Base-by-base conservation (phyloP, 2,329 filamentous ascomycete genomes). In the Juglanconis juglandina region DNA sequence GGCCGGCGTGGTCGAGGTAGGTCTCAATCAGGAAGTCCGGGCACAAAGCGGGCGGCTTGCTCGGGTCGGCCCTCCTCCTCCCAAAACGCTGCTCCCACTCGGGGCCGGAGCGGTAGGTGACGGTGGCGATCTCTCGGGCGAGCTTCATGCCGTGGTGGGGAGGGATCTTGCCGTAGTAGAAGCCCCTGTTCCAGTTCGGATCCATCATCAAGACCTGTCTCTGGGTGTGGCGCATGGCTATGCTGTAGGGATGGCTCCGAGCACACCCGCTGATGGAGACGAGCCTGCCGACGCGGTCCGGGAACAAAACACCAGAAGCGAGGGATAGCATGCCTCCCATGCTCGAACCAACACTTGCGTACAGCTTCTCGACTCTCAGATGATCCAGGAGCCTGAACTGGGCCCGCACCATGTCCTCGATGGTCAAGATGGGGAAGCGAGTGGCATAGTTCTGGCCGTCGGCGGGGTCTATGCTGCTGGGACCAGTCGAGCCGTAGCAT, bases 261-360 rank as follows among this genome's bases (percentile, higher is more conserved):
- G 94, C 95, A 73, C 95, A 99, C 11, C 94, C 95, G 70, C 90
- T 96, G 70, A 98, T 95, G 69, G 88, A 94, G 42, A 92, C 91
- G 64, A 99, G 85, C 66, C 89, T 87, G 44, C 87, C 87, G 3
- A 99, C 89, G 39, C 94, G 84, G 44, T 90, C 85, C 0, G 92
- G 90, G 72, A 94, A 96, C 35, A 96, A 77, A 1, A 90, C 86
- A 3, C 91, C 95, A 0, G 92, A 90, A 7, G 93, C 93, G 5
- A 99, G 82, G 67, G 91, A 95, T 72, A 96, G 94, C 95, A 99
- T 99, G 58, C 95, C 95, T 56, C 95, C 95, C 95, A 99, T 99
- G 74, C 92, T 96, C 5, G 91, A 92, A 13, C 95, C 95, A 24
- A 99, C 94, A 61, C 91, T 96, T 17, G 95, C 95, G 73, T 96